phyloP scores from a whole-genome alignment of 2,329 filamentous ascomycete genomes.

The Botrytis galanthina region DNA sequence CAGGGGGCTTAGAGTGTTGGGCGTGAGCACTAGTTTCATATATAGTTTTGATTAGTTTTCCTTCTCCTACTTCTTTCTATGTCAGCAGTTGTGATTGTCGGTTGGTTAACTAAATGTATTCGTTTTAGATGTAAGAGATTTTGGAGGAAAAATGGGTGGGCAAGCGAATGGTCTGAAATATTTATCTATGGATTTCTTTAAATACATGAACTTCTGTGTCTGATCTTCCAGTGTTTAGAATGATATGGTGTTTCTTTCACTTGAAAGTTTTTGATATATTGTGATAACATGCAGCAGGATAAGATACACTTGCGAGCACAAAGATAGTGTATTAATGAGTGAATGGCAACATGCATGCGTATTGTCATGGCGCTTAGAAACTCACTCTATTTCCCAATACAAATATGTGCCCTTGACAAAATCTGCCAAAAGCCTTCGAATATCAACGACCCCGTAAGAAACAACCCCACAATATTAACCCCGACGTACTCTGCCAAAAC shows the following conservation, averaged over 20 bases:
- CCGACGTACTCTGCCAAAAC: neutral
- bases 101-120: neutral
- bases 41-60: constrained; percentile 1
- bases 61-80: neutral
- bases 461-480: neutral
- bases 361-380: neutral
- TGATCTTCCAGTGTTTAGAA: constrained; percentile 1
- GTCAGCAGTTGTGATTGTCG: neutral
- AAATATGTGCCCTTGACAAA: too few species aligned
- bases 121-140: neutral
- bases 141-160: neutral
- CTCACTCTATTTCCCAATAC: neutral
- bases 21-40: neutral
- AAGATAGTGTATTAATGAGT: neutral
- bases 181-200: constrained; percentile 3
- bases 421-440: neutral
- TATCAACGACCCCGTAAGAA: neutral
- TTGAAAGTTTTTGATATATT: neutral
- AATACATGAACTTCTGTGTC: constrained; percentile 1
- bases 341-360: neutral
- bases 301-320: neutral
- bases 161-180: neutral
- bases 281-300: neutral
- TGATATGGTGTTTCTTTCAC: neutral
- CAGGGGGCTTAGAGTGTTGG: neutral